These are phyloP conservation scores for Aspergillus incahuasiensis DNA, from an alignment of 495 filamentous ascomycete species.

Conservation along the genomic window DNA sequence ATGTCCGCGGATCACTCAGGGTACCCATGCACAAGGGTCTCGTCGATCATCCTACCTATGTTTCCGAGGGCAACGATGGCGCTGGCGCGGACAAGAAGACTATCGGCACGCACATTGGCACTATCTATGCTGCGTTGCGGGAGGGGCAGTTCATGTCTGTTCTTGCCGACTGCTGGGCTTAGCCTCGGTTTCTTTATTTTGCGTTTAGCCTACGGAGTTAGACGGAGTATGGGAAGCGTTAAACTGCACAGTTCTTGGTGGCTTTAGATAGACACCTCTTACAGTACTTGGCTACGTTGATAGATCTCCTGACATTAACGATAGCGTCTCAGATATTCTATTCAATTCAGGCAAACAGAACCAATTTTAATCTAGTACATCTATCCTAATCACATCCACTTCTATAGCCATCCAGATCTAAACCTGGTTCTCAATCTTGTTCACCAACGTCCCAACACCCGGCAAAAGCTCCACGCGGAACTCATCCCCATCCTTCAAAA, in stretches of 20 bases:
- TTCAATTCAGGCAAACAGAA: too few relatives aligned
- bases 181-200: not conserved
- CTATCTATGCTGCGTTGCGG: conserved; percentile 20
- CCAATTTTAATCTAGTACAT: too few relatives aligned
- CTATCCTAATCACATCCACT: too few relatives aligned
- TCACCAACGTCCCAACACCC: conserved; percentile 38
- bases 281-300: not conserved
- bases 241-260: not conserved
- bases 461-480: conserved; percentile 54
- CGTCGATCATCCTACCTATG: conserved; percentile 24
- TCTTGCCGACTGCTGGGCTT: conserved; percentile 48
- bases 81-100: conserved; percentile 10
- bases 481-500: conserved; percentile 54
- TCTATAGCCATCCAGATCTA: too few relatives aligned
- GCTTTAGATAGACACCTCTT: not conserved
- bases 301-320: not conserved
- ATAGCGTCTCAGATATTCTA: not conserved
- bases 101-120: conserved; percentile 22
- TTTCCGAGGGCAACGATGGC: not conserved
- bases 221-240: too few relatives aligned
- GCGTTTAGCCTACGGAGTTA: too few relatives aligned
- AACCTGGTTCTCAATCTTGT: conserved; percentile 33
- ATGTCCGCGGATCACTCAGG: conserved; percentile 19
- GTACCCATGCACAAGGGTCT: conserved; percentile 26
- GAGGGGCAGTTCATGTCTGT: conserved; percentile 13